These are phyloP conservation scores for Podosphaera fusca DNA, from an alignment of 2,329 filamentous ascomycete species.

Conservation along the genomic window DNA sequence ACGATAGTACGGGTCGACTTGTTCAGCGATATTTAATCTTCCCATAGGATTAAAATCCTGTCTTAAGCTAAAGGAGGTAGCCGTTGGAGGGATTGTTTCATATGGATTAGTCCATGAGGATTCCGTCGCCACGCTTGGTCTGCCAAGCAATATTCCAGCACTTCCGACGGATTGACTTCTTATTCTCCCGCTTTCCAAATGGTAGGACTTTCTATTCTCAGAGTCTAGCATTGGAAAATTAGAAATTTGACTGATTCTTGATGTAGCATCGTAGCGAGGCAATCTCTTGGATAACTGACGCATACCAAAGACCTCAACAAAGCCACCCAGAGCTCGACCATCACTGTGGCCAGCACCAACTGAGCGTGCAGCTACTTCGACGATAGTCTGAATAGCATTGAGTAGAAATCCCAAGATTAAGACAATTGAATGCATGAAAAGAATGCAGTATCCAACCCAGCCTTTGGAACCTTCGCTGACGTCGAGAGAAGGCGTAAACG, in stretches of 20 bases:
- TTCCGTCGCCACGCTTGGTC: constrained; percentile 31
- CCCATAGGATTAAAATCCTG: constrained; percentile 19
- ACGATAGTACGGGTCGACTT: constrained; percentile 66
- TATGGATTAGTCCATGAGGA: constrained; percentile 20
- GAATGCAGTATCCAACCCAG: constrained; percentile 85
- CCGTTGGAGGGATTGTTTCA: constrained; percentile 17
- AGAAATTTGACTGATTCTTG: constrained; percentile 62
- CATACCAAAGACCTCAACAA: constrained; percentile 80
- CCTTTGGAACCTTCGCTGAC: constrained; percentile 62
- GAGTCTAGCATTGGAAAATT: constrained; percentile 57
- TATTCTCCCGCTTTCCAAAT: constrained; percentile 25
- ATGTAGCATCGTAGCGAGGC: constrained; percentile 36
- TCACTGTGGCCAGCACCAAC: constrained; percentile 64
- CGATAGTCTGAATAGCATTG: constrained; percentile 70
- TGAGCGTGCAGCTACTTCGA: constrained; percentile 68
- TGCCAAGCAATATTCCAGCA: constrained; percentile 34
- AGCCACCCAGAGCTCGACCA: constrained; percentile 53
- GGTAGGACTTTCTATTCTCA: constrained; percentile 41
- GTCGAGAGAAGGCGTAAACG: constrained; percentile 66
- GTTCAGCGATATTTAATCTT: constrained; percentile 25
- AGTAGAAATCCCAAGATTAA: constrained; percentile 82
- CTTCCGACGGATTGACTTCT: constrained; percentile 39
- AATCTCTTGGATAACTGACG: constrained; percentile 60
- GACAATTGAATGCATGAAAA: constrained; percentile 65
- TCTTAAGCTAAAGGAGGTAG: constrained; percentile 8